phyloP scores from a whole-genome alignment of 2,329 filamentous ascomycete species.

The Colletotrichum filicis region DNA sequence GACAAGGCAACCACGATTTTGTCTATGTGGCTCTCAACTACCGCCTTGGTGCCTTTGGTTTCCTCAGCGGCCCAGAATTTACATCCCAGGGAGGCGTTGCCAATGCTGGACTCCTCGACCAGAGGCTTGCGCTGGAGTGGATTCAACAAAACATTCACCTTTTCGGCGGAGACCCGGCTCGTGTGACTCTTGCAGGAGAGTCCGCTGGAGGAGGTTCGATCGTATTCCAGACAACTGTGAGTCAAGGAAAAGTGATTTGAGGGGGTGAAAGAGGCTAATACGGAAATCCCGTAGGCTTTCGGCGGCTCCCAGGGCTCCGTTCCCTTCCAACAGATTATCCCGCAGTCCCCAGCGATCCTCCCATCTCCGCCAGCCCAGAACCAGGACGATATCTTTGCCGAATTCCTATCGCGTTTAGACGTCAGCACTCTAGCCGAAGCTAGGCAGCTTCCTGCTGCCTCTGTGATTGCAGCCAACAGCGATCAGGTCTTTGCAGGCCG shows the following conservation, averaged over 20 bases:
- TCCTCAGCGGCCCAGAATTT: conserved; percentile 50
- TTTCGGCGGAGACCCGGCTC: conserved; percentile 54
- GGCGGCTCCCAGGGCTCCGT: too few relatives aligned
- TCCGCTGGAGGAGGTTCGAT: background rate
- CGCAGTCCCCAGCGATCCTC: background rate
- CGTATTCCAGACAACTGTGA: background rate
- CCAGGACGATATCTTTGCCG: too few relatives aligned
- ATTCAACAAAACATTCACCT: conserved; percentile 54
- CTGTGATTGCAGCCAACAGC: background rate
- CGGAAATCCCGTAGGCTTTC: too few relatives aligned
- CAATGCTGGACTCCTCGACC: conserved; percentile 52
- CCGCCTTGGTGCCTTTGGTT: conserved; percentile 55
- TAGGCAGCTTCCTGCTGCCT: background rate
- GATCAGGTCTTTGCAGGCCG: background rate
- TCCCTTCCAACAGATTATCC: background rate
- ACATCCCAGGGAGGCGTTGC: conserved; percentile 46
- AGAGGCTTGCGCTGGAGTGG: conserved; percentile 57
- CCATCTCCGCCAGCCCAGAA: too few relatives aligned
- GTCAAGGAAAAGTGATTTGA: too few relatives aligned
- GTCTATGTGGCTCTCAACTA: conserved; percentile 55
- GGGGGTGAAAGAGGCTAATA: background rate
- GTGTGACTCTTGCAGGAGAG: conserved; percentile 55
- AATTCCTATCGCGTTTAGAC: background rate
- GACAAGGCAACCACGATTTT: conserved; percentile 40
- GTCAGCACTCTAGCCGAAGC: background rate